phyloP scores from a whole-genome alignment of 768 basidiomycete genomes.

The Termitomyces titanicus region DNA sequence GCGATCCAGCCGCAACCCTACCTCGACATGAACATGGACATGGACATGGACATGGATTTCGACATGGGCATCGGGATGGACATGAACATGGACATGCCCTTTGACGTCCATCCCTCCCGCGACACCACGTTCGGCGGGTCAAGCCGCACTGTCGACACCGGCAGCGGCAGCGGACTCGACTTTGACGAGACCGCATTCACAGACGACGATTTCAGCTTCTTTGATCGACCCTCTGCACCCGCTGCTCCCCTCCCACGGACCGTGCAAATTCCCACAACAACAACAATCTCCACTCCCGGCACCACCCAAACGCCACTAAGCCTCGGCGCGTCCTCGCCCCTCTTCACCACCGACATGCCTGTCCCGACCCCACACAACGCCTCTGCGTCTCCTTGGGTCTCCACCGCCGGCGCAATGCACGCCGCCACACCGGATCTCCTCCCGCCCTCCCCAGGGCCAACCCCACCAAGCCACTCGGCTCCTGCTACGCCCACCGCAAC shows the following conservation, averaged over 20 bases:
- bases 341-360: conserved; percentile 3
- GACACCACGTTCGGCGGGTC: background rate
- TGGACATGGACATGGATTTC: conserved; percentile 42
- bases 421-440: conserved; percentile 36
- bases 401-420: conserved; percentile 7
- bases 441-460: conserved; percentile 49
- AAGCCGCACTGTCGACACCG: conserved; percentile 8
- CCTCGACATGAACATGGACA: conserved; percentile 7
- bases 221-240: conserved; percentile 53
- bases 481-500: conserved; percentile 47
- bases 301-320: conserved; percentile 20
- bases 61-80: conserved; percentile 33
- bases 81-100: conserved; percentile 31
- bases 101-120: conserved; percentile 3
- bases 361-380: background rate
- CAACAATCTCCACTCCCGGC: conserved; percentile 23
- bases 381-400: conserved; percentile 10
- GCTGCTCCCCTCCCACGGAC: background rate
- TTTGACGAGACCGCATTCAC: conserved; percentile 63
- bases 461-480: conserved; percentile 41
- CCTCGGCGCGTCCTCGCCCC: background rate
- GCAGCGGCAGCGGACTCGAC: conserved; percentile 33
- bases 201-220: conserved; percentile 88
- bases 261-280: background rate
- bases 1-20: conserved; percentile 14